Evolutionary conservation across 1,284 basidiomycete species (phyloP).

Genomic region (Taiwanofungus camphoratus): DNA sequence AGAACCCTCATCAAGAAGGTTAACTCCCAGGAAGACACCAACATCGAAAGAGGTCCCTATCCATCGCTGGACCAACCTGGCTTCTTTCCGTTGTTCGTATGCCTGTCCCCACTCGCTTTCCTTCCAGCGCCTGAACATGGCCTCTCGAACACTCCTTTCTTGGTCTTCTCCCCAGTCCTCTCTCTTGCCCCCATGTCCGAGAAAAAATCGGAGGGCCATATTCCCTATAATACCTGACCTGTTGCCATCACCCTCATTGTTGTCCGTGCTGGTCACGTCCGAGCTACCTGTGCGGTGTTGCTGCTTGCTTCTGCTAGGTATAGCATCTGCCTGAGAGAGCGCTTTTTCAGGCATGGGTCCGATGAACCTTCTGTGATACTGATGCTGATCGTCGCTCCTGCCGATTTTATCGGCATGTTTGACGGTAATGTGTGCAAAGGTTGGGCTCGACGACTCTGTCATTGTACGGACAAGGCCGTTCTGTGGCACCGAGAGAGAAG

Average conservation of each 20-base stretch:
- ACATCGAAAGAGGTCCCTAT: constrained; percentile 72
- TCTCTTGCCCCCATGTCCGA: constrained; percentile 51
- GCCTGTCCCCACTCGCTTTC: constrained; percentile 59
- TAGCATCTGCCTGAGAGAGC: neutral
- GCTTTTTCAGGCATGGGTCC: constrained; percentile 23
- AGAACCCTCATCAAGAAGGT: constrained; percentile 35
- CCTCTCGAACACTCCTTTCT: constrained; percentile 44
- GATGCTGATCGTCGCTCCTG: constrained; percentile 17
- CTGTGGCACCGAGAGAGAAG: too few species aligned
- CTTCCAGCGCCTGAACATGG: constrained; percentile 57
- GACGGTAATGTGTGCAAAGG: too few species aligned
- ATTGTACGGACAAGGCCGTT: too few species aligned
- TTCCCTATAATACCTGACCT: too few species aligned
- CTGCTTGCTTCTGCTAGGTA: neutral
- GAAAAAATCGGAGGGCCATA: constrained; percentile 60
- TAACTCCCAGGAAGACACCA: constrained; percentile 58
- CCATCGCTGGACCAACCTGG: constrained; percentile 41
- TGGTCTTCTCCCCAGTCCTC: constrained; percentile 62
- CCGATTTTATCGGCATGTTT: neutral
- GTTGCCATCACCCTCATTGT: constrained; percentile 24
- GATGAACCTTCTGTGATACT: constrained; percentile 23
- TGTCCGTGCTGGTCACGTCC: constrained; percentile 1
- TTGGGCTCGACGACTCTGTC: too few species aligned
- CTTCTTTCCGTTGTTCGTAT: constrained; percentile 34
- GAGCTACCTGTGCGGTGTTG: constrained; percentile 4